Evolutionary conservation across 2,329 filamentous ascomycete species (phyloP), one percentile per base, ranked within the genome.

Genomic region (Diplocarpon mali): DNA sequence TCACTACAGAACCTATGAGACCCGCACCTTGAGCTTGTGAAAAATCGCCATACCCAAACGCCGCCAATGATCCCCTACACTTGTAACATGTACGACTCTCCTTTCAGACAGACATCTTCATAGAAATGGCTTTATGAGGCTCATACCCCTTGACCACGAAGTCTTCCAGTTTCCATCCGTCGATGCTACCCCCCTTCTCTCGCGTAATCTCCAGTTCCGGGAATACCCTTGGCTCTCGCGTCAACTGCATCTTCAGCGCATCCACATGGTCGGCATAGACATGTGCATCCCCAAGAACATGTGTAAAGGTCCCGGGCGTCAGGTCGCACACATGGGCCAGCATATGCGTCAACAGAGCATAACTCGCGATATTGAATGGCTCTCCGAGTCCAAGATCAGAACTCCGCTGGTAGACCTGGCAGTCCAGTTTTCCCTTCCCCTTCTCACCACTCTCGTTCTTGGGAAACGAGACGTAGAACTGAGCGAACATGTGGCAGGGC

Each of bases 251-350:
- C 60, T 83, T 75, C 46, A 98, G 69, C 11, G 92, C 89, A 43
- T 94, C 88, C 7, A 94, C 76, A 63, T 98, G 92, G 63, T 98
- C 90, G 7, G 83, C 67, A 65, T 98, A 98, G 1, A 98, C 82
- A 65, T 98, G 92, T n/a, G 90, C 87, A 64, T 98, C 92, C 12
- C 92, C 92, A 88, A 98, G 94, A 39, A 88, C 88, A 65, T 96
- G 92, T 32, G 88, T 92, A 50, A 98, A 73, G 41, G 78, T 90
- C 0, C 90, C 92, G 0, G 92, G 88, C 1, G 85, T 75, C 44
- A 98, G 66, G 54, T 89, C 82, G 60, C 84, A 88, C 10, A 84
- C 87, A 61, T 89, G 82, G 1, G 92, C 90, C 38, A 98, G 69
- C 83, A 98, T 96, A 64, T 96, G 89, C 35, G 89, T 95, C 34